Percentiles rank a stretch among this genome's conserved stretches.
Evolutionary conservation across 768 basidiomycete species (phyloP).

Genomic region (Lactifluus piperatus): DNA sequence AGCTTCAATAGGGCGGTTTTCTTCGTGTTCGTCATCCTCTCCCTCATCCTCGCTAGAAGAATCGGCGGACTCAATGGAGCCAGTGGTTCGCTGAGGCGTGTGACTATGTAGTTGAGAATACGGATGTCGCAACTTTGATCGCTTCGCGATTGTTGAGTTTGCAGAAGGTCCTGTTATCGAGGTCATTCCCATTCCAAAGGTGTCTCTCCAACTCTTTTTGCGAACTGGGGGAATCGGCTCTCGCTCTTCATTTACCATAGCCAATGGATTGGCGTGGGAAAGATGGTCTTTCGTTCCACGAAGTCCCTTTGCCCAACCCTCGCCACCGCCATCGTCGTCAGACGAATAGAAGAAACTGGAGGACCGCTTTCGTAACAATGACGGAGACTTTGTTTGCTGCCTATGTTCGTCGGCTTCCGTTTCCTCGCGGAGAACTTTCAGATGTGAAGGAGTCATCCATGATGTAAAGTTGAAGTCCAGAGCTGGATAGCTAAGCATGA

Average conservation of each 20-base stretch:
- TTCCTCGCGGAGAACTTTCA: slow-evolving; percentile 78
- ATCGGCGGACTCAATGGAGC: not conserved
- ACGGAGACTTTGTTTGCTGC: slow-evolving; percentile 14
- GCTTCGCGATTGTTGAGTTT: slow-evolving; percentile 2
- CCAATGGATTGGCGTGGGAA: slow-evolving; percentile 80
- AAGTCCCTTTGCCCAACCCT: slow-evolving; percentile 20
- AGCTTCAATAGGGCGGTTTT: slow-evolving; percentile 67
- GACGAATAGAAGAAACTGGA: slow-evolving; percentile 71
- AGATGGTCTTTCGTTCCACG: slow-evolving; percentile 51
- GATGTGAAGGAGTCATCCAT: slow-evolving; percentile 85
- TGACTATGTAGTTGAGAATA: slow-evolving; percentile 1
- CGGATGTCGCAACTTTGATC: slow-evolving; percentile 15
- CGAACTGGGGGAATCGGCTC: slow-evolving; percentile 23
- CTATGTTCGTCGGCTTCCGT: slow-evolving; percentile 20
- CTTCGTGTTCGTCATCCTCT: slow-evolving; percentile 34
- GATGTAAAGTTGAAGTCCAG: slow-evolving; percentile 98
- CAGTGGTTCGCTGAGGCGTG: not conserved
- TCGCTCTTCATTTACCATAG: slow-evolving; percentile 69
- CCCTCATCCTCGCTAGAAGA: slow-evolving; percentile 31
- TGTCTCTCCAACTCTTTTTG: slow-evolving; percentile 28
- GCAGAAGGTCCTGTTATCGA: slow-evolving; percentile 20
- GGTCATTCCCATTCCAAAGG: slow-evolving; percentile 24
- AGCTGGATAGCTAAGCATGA: slow-evolving; percentile 85
- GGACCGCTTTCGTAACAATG: slow-evolving; percentile 41
- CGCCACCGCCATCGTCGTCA: slow-evolving; percentile 49